Evolutionary conservation across 179 eudicot species (phyloP), one percentile per base, ranked within the genome.

Genomic region (Silene noctiflora): DNA sequence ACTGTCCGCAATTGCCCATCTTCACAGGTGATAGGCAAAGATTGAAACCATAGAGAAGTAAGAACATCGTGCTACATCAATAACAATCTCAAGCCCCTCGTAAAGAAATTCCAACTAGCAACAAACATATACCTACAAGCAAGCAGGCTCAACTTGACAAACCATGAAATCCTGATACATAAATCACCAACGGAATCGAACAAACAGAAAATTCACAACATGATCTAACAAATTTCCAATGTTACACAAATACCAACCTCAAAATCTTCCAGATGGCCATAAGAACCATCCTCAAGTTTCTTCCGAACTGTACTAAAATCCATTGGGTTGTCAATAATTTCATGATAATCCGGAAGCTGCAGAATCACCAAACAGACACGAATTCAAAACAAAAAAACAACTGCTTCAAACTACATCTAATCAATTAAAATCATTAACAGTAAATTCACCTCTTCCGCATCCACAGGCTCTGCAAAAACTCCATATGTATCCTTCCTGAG

Each of bases 341-440:
- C 98, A 83, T 76, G 86, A 82, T 94, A 94, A 78, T 94, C 98
- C 42, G 98, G 97, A 42, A 94, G 91, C 98, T 94, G 90, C 79
- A 86, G 17, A 76, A 75, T 25, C 59, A 25, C 21, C 44, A 67
- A 81, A 79, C 69, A 81, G 29, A 79, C 51, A 59, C 29, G 64
- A 20, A 79, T 58, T 69, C 67, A 79, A 59, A 24, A 70, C 77
- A 13, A 73, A 73, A 46, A 64, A 68, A 64, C 7, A 62, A 67
- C 72, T 9, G n/a, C 11, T 67, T 39, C 22, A 76, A 70, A 51
- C 64, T 13, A 64, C 27, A 9, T 14, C 35, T 27, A 72, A 25
- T 22, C 16, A 25, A 48, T 33, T 29, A 68, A 46, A 17, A 60
- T 16, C 35, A 46, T 56, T 33, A 20, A 10, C 14, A 35, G 35